These are phyloP conservation scores for Claviceps pazoutovae DNA, from an alignment of 2,329 filamentous ascomycete genomes.

Conservation along the genomic window DNA sequence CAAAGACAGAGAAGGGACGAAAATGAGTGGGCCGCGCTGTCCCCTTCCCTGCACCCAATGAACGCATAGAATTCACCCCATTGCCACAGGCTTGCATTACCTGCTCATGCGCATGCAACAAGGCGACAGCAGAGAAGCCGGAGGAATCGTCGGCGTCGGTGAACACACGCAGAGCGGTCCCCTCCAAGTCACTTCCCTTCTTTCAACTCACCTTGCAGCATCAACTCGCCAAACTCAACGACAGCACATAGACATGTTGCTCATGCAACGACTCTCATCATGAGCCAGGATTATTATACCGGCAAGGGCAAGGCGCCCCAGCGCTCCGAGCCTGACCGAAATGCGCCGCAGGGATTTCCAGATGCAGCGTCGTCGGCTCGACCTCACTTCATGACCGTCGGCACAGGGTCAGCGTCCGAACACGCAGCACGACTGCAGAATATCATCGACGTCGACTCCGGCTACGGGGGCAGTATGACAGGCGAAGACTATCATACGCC, in stretches of 20 bases:
- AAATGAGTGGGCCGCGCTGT: not conserved
- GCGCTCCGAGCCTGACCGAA: conserved; percentile 17
- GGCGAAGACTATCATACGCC: conserved; percentile 40
- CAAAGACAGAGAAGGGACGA: no score
- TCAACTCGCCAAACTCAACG: not conserved
- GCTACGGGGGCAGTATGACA: conserved; percentile 70
- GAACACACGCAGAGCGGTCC: not conserved
- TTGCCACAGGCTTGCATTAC: not conserved
- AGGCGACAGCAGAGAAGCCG: not conserved
- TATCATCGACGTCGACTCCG: conserved; percentile 76
- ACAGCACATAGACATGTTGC: conserved; percentile 19
- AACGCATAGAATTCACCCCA: not conserved
- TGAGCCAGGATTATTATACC: conserved; percentile 47
- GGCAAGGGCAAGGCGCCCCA: conserved; percentile 38
- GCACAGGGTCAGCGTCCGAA: conserved; percentile 65
- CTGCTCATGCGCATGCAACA: not conserved
- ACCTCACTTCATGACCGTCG: conserved; percentile 78
- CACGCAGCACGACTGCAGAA: conserved; percentile 70
- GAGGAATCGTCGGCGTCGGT: not conserved
- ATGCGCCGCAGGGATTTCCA: conserved; percentile 12
- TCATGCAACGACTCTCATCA: conserved; percentile 22
- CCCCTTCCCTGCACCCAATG: not conserved
- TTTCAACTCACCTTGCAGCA: not conserved
- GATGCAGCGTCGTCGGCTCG: conserved; percentile 16
- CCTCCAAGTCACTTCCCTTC: not conserved